phyloP scores from a whole-genome alignment of 371 early-diverging fungal genomes.

The Capniomyces stellatus region DNA sequence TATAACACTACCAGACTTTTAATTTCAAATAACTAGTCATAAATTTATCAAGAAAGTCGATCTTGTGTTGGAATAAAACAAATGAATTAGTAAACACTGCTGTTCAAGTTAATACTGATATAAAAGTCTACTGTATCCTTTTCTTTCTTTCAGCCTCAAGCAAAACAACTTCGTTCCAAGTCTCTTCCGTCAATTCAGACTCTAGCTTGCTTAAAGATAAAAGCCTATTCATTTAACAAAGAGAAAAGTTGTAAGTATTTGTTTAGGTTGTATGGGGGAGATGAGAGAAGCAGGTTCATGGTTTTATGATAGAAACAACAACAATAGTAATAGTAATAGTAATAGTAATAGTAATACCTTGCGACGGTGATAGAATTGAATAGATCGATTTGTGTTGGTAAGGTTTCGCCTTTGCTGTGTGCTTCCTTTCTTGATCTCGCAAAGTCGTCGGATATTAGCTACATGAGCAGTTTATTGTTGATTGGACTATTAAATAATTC shows the following conservation, averaged over 20 bases:
- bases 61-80: no score
- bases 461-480: neutral
- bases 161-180: neutral
- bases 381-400: constrained; percentile 22
- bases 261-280: no score
- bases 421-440: constrained; percentile 12
- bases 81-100: no score
- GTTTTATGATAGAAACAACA: neutral
- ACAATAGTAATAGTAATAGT: neutral
- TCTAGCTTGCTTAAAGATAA: constrained; percentile 2
- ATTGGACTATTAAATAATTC: neutral
- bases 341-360: no score
- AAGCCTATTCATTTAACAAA: neutral
- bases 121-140: neutral
- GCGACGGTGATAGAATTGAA: constrained; percentile 19
- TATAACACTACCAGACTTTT: no score
- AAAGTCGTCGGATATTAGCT: constrained; percentile 16
- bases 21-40: no score
- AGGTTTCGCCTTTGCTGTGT: constrained; percentile 8
- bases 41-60: no score
- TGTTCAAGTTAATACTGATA: no score
- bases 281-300: neutral
- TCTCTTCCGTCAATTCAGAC: neutral
- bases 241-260: no score
- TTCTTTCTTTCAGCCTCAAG: neutral